Percentiles rank a stretch among this genome's conserved stretches.
These are phyloP conservation scores for Aspergillus glaucus DNA, from an alignment of 2,329 filamentous ascomycete genomes.

Conservation along the genomic window DNA sequence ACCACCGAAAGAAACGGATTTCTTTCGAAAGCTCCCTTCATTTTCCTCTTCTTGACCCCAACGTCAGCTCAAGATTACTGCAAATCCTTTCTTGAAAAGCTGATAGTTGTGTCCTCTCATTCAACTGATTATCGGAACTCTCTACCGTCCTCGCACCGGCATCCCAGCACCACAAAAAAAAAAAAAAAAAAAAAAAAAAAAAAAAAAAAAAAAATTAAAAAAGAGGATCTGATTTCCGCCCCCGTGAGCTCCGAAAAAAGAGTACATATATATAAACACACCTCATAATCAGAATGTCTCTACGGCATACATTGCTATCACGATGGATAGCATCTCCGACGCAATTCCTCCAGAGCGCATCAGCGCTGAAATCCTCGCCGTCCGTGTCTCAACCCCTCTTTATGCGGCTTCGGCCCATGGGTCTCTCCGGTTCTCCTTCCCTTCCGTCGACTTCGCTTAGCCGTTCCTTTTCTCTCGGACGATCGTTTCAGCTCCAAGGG, in stretches of 20 bases:
- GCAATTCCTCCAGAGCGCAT: background rate
- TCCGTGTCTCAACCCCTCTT: background rate
- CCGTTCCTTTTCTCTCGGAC: background rate
- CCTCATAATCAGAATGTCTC: conserved; percentile 4
- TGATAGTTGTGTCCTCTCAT: background rate
- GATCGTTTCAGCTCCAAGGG: background rate
- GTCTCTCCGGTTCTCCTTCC: background rate
- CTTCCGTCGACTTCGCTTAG: too few species aligned
- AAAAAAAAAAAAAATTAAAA: background rate
- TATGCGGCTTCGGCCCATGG: background rate
- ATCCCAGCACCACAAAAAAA: background rate
- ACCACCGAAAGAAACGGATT: background rate
- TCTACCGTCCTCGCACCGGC: background rate
- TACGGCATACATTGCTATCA: conserved; percentile 6
- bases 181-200: background rate
- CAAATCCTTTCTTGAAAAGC: background rate
- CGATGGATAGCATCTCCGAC: background rate
- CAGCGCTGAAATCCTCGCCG: background rate
- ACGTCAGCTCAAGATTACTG: background rate
- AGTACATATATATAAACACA: background rate
- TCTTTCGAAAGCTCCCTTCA: background rate
- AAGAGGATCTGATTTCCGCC: background rate
- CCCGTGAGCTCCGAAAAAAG: background rate
- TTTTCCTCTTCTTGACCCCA: background rate
- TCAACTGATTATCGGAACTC: background rate